phyloP scores from a whole-genome alignment of 2,329 filamentous ascomycete genomes.

The Xylaria sp. region DNA sequence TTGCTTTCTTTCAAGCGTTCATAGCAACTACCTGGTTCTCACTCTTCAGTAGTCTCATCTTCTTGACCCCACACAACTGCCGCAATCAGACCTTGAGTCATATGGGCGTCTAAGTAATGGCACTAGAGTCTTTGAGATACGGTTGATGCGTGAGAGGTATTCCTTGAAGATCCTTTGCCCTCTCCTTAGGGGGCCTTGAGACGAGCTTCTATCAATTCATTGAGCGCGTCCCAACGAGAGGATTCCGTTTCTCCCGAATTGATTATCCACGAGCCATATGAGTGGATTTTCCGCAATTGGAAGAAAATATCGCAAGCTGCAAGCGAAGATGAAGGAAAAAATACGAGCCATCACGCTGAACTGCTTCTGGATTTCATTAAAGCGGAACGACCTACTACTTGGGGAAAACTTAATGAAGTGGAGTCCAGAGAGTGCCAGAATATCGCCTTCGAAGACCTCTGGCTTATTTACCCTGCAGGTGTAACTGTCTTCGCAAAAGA shows the following conservation, averaged over 20 bases:
- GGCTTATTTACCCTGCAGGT: constrained; percentile 25
- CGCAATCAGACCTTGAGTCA: neutral
- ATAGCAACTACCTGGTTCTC: neutral
- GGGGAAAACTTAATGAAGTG: constrained; percentile 19
- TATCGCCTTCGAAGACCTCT: constrained; percentile 25
- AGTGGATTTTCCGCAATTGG: constrained; percentile 14
- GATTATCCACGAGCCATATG: constrained; percentile 11
- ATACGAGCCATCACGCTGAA: neutral
- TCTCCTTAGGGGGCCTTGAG: neutral
- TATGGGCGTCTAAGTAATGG: neutral
- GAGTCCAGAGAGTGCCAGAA: constrained; percentile 5
- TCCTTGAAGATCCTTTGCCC: constrained; percentile 9
- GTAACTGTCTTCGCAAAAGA: constrained; percentile 24
- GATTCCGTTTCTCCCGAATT: neutral
- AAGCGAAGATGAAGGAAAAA: neutral
- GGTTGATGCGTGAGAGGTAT: neutral
- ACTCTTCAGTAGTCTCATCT: neutral
- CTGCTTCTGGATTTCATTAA: constrained; percentile 14
- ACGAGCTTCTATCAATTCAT: neutral
- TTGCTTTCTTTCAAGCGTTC: neutral
- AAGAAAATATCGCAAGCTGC: constrained; percentile 4
- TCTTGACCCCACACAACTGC: neutral
- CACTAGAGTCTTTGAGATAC: constrained; percentile 1
- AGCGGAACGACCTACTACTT: constrained; percentile 7
- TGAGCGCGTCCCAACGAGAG: neutral